Percentiles rank a stretch among this genome's conserved stretches.
Evolutionary conservation across 495 filamentous ascomycete species (phyloP).

Genomic region (Thermothielavioides terrestris): DNA sequence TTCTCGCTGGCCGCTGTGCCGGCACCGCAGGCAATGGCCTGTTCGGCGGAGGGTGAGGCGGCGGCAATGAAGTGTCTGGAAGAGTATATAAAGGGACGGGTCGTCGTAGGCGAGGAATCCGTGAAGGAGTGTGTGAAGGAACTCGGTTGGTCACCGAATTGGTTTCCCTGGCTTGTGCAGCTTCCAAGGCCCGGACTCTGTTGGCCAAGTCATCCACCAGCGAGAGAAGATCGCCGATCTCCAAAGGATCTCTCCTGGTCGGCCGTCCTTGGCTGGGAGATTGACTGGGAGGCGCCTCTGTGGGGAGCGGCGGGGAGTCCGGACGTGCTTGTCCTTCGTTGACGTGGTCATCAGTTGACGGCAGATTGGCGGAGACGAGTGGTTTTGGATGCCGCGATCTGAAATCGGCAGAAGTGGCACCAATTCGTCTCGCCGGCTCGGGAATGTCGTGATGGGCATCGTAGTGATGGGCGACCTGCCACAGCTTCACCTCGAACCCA

Average conservation of each 20-base stretch:
- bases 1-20: not conserved
- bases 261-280: not conserved
- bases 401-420: not conserved
- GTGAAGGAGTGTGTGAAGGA: too few relatives aligned
- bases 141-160: too few relatives aligned
- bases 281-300: not conserved
- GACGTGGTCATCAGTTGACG: not conserved
- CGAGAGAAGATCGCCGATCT: not conserved
- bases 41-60: not conserved
- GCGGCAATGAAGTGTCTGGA: not conserved
- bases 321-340: not conserved
- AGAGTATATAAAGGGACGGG: not conserved
- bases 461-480: constrained; percentile 13
- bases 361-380: not conserved
- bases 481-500: constrained; percentile 1
- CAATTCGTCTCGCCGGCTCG: not conserved
- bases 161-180: too few relatives aligned
- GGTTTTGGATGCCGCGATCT: not conserved
- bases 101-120: too few relatives aligned
- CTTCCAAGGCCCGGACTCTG: not conserved
- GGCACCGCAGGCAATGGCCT: not conserved
- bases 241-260: not conserved
- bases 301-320: not conserved
- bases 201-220: constrained; percentile 1
- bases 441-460: not conserved